Base-by-base conservation (phyloP, 495 filamentous ascomycete genomes). In the Hypoxylon lenormandii region DNA sequence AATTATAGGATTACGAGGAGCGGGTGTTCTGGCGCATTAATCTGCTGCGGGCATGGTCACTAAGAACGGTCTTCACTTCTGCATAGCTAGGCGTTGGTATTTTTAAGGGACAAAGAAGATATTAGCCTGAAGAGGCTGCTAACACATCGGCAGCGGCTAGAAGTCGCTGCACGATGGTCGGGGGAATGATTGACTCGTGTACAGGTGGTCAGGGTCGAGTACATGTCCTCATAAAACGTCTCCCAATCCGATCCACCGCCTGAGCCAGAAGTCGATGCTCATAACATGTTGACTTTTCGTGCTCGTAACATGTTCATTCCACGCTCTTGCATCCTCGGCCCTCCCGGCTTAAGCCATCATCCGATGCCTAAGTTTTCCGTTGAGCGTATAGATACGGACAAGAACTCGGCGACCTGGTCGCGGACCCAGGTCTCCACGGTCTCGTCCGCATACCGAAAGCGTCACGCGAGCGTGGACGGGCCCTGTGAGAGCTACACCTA, bases 101-200 rank as follows among this genome's bases (percentile, higher is more conserved):
- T 21, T 59, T 21, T 59, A 47, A 57, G 55, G 51, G 61, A 71
- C 68, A 71, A 66, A 71, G 40, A 58, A 58, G 53, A 71, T 60
- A 26, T 66, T 66, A 45, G 68, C 68, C 68, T 71, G 68, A 71
- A 59, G 62, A 71, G 68, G 68, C 68, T 71, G 68, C 68, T 71
- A 71, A 66, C 68, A 43, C 67, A 60, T 33, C 67, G n/a, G 53
- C 66, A 30, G 22, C 61, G 52, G 62, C 67, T 33, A 18, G 56
- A 10, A 33, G 46, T 60, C 18, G 50, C 40, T 30, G 30, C 56
- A 47, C 18, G 67, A 33, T 58, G 61, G 61, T 65, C 52, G 67
- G 54, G 54, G 56, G 38, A 58, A 70, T 70, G 57, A 60, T 55
- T 52, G 56, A 51, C 50, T 57, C 45, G 30, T 64, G n/a, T 54